phyloP scores from a whole-genome alignment of 768 basidiomycete species.

The Coprinopsis sp. region DNA sequence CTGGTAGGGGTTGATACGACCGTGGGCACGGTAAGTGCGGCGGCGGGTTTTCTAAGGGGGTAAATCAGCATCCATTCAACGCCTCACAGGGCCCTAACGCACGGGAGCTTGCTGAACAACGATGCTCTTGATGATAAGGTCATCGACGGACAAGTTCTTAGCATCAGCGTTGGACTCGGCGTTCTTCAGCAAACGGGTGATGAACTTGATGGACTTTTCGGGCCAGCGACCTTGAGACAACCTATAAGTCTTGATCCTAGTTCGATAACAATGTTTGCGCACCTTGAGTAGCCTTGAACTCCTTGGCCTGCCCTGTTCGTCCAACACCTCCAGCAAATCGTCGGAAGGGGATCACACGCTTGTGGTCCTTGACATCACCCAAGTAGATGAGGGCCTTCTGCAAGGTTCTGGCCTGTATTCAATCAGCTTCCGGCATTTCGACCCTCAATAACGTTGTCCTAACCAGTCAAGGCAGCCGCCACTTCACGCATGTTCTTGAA shows the following conservation, averaged over 20 bases:
- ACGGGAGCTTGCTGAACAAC: slow-evolving; percentile 98
- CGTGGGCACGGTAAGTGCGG: slow-evolving; percentile 97
- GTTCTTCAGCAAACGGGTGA: slow-evolving; percentile 93
- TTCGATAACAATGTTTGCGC: slow-evolving; percentile 25
- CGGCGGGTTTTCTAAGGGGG: slow-evolving; percentile 85
- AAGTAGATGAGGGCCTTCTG: slow-evolving; percentile 95
- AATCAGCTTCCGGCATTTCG: neutral
- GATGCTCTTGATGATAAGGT: slow-evolving; percentile 92
- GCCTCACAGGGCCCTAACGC: slow-evolving; percentile 29
- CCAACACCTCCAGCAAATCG: slow-evolving; percentile 95
- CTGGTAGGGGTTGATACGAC: slow-evolving; percentile 98
- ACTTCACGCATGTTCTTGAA: slow-evolving; percentile 99
- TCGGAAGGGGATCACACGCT: slow-evolving; percentile 94
- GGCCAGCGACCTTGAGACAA: slow-evolving; percentile 89
- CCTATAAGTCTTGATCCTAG: neutral
- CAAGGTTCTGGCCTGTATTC: slow-evolving; percentile 75
- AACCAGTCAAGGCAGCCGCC: slow-evolving; percentile 88
- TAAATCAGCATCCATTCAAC: slow-evolving; percentile 7
- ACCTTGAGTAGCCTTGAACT: slow-evolving; percentile 97
- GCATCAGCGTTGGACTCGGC: slow-evolving; percentile 98
- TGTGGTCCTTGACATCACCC: slow-evolving; percentile 91
- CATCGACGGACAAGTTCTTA: slow-evolving; percentile 91
- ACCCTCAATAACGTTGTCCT: slow-evolving; percentile 19
- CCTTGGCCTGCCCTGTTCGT: slow-evolving; percentile 90
- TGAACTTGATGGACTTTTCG: slow-evolving; percentile 96